Evolutionary conservation across 257 asterid genomes (phyloP).

Genomic region (Eucommia ulmoides): DNA sequence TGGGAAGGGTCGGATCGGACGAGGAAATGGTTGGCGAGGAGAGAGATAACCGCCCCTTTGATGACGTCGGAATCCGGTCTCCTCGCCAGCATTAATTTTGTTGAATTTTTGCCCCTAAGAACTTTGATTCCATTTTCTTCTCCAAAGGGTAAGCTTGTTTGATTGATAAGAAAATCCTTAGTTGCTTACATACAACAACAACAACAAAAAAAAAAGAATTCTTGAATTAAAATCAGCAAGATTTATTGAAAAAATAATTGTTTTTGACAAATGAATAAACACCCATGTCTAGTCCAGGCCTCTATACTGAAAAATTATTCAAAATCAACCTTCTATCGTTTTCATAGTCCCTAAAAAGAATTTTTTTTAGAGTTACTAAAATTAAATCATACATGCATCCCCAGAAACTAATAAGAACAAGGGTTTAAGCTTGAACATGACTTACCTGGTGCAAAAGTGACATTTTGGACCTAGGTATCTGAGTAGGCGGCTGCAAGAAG

Average conservation of each 20-base stretch:
- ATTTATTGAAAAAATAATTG: too few species aligned
- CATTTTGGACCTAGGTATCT: slow-evolving; percentile 30
- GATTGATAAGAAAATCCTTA: too few species aligned
- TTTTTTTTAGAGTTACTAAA: not conserved
- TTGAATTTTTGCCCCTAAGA: slow-evolving; percentile 16
- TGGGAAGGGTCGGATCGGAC: slow-evolving; percentile 61
- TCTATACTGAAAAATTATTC: not conserved
- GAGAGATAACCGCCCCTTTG: slow-evolving; percentile 58
- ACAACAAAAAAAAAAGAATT: too few species aligned
- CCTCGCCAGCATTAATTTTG: slow-evolving; percentile 43
- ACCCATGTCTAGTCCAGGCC: too few species aligned
- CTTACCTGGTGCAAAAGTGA: slow-evolving; percentile 42
- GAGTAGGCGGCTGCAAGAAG: slow-evolving; percentile 45
- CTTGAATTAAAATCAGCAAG: too few species aligned
- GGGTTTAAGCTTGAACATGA: not conserved
- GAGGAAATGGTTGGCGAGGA: slow-evolving; percentile 81
- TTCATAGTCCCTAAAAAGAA: not conserved
- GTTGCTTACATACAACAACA: too few species aligned
- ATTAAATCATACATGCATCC: slow-evolving; percentile 2
- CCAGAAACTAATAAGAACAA: not conserved
- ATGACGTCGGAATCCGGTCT: slow-evolving; percentile 92
- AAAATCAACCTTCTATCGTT: not conserved
- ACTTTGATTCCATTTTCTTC: slow-evolving; percentile 26
- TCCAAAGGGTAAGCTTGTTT: slow-evolving; percentile 9
- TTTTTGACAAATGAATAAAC: too few species aligned